Evolutionary conservation across 2,329 filamentous ascomycete species (phyloP).

Genomic region (Diplocarpon mali): DNA sequence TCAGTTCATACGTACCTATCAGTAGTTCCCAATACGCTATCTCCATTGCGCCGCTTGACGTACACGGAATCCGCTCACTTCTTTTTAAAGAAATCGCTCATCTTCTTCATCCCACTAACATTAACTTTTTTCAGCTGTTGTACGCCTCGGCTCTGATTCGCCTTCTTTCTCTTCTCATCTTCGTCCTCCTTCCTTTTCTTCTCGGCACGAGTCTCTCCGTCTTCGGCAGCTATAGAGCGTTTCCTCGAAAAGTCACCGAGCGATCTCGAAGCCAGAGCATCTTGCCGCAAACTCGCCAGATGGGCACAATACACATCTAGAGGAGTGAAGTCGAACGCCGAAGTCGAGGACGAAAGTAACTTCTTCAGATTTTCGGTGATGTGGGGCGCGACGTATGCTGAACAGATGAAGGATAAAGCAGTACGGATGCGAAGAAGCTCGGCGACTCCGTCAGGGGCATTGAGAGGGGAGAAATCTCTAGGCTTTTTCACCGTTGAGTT

Average conservation of each 20-base stretch:
- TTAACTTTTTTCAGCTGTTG: slow-evolving; percentile 82
- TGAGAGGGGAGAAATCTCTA: slow-evolving; percentile 16
- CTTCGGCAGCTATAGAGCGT: slow-evolving; percentile 51
- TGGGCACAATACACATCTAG: slow-evolving; percentile 59
- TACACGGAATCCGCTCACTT: slow-evolving; percentile 20
- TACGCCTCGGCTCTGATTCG: slow-evolving; percentile 61
- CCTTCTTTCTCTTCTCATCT: slow-evolving; percentile 77
- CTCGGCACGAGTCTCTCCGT: slow-evolving; percentile 51
- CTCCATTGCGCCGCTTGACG: too few relatives aligned
- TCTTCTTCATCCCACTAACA: slow-evolving; percentile 88
- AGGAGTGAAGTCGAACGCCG: slow-evolving; percentile 51
- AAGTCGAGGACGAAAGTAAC: slow-evolving; percentile 28
- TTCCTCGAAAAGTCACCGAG: slow-evolving; percentile 63
- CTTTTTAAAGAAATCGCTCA: slow-evolving; percentile 89
- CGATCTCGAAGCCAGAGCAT: slow-evolving; percentile 59
- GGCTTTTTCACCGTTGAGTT: slow-evolving; percentile 9
- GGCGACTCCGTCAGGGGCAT: slow-evolving; percentile 28
- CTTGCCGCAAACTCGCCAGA: slow-evolving; percentile 55
- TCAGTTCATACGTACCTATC: background rate
- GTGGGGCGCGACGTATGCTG: slow-evolving; percentile 34
- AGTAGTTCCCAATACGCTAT: too few relatives aligned
- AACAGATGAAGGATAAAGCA: slow-evolving; percentile 37
- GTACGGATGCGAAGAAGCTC: slow-evolving; percentile 37
- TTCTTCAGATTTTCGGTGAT: slow-evolving; percentile 30
- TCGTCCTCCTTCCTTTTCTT: slow-evolving; percentile 83